phyloP scores from a whole-genome alignment of 2,329 filamentous ascomycete species.

The Endocalyx cinctus region DNA sequence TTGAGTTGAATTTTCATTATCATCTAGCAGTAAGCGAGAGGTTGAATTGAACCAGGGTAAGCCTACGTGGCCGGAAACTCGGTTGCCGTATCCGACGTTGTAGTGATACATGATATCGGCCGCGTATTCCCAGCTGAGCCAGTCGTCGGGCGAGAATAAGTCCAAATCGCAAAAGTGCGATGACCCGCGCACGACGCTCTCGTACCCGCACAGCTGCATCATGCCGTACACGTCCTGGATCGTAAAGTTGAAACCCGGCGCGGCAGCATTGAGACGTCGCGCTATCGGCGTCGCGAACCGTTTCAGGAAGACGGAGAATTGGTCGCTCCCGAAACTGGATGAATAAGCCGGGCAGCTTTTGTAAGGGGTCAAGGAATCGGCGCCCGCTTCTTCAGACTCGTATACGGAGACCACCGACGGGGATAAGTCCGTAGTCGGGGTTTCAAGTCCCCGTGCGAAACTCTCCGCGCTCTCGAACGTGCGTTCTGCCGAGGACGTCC shows the following conservation, averaged over 20 bases:
- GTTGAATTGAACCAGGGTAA: slow-evolving; percentile 65
- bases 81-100: slow-evolving; percentile 61
- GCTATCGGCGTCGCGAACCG: slow-evolving; percentile 58
- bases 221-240: slow-evolving; percentile 58
- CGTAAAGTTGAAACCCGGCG: slow-evolving; percentile 59
- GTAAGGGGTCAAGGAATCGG: slow-evolving; percentile 59
- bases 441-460: slow-evolving; percentile 53
- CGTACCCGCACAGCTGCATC: slow-evolving; percentile 63
- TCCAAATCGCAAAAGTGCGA: slow-evolving; percentile 58
- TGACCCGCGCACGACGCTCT: slow-evolving; percentile 57
- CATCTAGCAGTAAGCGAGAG: slow-evolving; percentile 40
- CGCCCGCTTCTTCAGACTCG: slow-evolving; percentile 53
- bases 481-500: slow-evolving; percentile 59
- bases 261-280: slow-evolving; percentile 49
- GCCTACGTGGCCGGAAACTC: slow-evolving; percentile 53
- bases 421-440: slow-evolving; percentile 42
- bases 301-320: slow-evolving; percentile 45
- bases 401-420: slow-evolving; percentile 52
- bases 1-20: slow-evolving; percentile 24
- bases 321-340: slow-evolving; percentile 49
- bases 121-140: slow-evolving; percentile 63
- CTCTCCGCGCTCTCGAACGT: slow-evolving; percentile 54
- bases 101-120: slow-evolving; percentile 62
- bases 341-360: slow-evolving; percentile 61
- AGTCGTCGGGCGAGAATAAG: slow-evolving; percentile 57